phyloP scores from a whole-genome alignment of 1,284 basidiomycete species.

The Acaromyces ingoldii region DNA sequence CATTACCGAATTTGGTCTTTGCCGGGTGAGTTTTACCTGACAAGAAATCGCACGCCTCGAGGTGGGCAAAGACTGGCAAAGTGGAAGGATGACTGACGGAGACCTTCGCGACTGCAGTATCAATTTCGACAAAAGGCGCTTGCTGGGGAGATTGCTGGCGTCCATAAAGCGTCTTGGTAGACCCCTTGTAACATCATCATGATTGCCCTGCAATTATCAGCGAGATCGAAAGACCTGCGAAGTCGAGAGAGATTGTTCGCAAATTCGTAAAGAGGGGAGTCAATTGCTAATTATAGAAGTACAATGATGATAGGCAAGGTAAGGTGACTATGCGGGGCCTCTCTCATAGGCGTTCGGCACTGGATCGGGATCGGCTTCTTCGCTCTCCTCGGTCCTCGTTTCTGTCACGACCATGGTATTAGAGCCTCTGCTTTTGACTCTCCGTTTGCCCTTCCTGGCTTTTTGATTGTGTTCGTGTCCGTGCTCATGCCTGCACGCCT shows the following conservation, averaged over 20 bases:
- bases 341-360: not conserved
- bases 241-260: no score
- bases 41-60: not conserved
- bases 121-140: constrained; percentile 82
- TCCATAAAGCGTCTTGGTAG: constrained; percentile 83
- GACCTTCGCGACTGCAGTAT: constrained; percentile 58
- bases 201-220: no score
- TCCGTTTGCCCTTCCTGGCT: not conserved
- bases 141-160: constrained; percentile 72
- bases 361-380: not conserved
- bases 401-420: constrained; percentile 4
- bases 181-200: not conserved
- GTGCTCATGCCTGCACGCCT: not conserved
- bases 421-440: not conserved
- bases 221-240: no score
- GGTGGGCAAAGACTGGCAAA: not conserved
- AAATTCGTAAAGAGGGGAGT: no score
- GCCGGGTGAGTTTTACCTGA: constrained; percentile 62
- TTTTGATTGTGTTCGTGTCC: not conserved
- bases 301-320: no score
- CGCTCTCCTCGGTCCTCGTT: not conserved
- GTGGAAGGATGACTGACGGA: not conserved
- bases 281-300: no score
- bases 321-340: no score
- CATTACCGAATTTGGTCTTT: constrained; percentile 80